phyloP scores from a whole-genome alignment of 495 filamentous ascomycete genomes.

The Coniosporium apollinis region DNA sequence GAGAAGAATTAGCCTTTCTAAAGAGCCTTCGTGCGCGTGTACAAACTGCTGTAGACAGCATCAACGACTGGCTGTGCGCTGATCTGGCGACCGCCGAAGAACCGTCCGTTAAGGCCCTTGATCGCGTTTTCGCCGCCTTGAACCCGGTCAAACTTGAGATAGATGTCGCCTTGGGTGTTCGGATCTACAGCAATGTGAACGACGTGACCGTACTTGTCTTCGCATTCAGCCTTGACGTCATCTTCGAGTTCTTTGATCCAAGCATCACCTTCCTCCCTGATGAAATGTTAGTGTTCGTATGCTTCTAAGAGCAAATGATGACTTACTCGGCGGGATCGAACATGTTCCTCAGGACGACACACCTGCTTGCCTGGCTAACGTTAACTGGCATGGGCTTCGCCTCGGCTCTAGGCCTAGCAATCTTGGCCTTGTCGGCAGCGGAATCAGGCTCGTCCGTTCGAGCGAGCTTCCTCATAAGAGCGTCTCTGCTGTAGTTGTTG shows the following conservation, averaged over 20 bases:
- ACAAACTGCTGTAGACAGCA: constrained; percentile 93
- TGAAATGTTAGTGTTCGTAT: constrained; percentile 27
- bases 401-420: constrained; percentile 66
- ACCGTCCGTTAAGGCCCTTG: constrained; percentile 91
- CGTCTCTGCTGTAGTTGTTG: constrained; percentile 95
- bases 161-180: constrained; percentile 89
- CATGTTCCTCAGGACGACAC: constrained; percentile 88
- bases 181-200: constrained; percentile 94
- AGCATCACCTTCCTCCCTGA: constrained; percentile 66
- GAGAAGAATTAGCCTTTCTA: constrained; percentile 3
- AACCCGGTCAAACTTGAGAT: constrained; percentile 92
- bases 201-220: constrained; percentile 91
- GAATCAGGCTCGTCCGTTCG: constrained; percentile 77
- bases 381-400: constrained; percentile 66
- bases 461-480: constrained; percentile 94
- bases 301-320: neutral
- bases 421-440: constrained; percentile 47
- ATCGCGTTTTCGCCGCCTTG: constrained; percentile 92
- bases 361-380: constrained; percentile 85
- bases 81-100: constrained; percentile 81
- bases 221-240: constrained; percentile 85
- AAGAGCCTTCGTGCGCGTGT: constrained; percentile 54
- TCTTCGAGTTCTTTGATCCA: constrained; percentile 93
- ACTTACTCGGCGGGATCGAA: constrained; percentile 85
- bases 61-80: constrained; percentile 91